phyloP scores from a whole-genome alignment of 306 rosid species.

The Vigna nakashimae region DNA sequence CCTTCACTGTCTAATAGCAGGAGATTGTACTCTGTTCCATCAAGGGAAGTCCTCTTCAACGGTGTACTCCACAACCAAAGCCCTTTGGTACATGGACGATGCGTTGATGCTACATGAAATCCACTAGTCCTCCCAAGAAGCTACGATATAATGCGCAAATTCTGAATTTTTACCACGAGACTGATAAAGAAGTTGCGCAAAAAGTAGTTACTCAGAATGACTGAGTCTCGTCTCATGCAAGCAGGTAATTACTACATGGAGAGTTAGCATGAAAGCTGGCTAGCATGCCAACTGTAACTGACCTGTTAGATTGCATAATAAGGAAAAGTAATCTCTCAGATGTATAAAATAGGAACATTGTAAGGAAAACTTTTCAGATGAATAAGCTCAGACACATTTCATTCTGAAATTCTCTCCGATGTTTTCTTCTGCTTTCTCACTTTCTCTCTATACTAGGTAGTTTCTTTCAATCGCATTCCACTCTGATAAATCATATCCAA shows the following conservation, averaged over 20 bases:
- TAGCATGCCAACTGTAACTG: slow-evolving; percentile 1
- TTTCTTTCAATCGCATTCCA: not conserved
- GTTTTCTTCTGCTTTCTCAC: not conserved
- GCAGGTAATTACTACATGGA: not conserved
- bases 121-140: slow-evolving; percentile 94
- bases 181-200: not conserved
- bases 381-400: not conserved
- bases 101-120: slow-evolving; percentile 91
- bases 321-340: not conserved
- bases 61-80: slow-evolving; percentile 98
- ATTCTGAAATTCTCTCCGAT: not conserved
- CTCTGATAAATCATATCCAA: not conserved
- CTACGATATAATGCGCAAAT: slow-evolving; percentile 47
- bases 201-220: not conserved
- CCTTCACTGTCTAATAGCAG: slow-evolving; percentile 91
- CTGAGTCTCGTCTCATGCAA: not conserved
- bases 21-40: slow-evolving; percentile 90
- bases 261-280: not conserved
- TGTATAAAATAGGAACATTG: not conserved
- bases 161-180: not conserved
- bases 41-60: slow-evolving; percentile 87
- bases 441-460: not conserved
- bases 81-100: slow-evolving; percentile 92
- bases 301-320: not conserved
- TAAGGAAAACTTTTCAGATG: not conserved